Evolutionary conservation across 2,329 filamentous ascomycete genomes (phyloP).

Genomic region (Cladobotryum mycophilum): DNA sequence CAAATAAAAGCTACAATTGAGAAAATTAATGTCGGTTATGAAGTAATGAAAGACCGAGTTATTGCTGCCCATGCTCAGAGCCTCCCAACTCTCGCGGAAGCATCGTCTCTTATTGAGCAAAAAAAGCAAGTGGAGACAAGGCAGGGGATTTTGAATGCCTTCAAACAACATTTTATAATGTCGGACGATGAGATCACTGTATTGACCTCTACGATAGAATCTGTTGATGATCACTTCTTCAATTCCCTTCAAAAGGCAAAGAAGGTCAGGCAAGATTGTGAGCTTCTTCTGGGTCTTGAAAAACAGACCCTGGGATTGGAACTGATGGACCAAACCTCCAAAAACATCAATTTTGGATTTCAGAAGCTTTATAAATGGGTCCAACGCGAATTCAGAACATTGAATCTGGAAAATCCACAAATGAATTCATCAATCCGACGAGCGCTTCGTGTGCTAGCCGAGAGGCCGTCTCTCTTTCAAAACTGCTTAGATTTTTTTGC

Average conservation of each 20-base stretch:
- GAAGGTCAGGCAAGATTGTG: constrained; percentile 80
- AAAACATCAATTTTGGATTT: constrained; percentile 79
- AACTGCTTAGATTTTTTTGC: constrained; percentile 91
- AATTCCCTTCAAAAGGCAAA: constrained; percentile 70
- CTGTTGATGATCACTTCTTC: constrained; percentile 84
- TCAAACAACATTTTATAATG: constrained; percentile 77
- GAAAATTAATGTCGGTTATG: constrained; percentile 72
- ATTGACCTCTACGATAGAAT: constrained; percentile 71
- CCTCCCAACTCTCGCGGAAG: constrained; percentile 68
- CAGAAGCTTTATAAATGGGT: constrained; percentile 97
- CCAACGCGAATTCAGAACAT: constrained; percentile 82
- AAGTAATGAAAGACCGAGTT: constrained; percentile 74
- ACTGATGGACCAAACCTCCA: constrained; percentile 84
- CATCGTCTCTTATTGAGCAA: constrained; percentile 64
- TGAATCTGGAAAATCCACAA: constrained; percentile 91
- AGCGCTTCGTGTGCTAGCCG: constrained; percentile 79
- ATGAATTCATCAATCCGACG: constrained; percentile 79
- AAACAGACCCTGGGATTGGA: constrained; percentile 83
- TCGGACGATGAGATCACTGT: constrained; percentile 72
- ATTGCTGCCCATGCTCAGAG: constrained; percentile 69
- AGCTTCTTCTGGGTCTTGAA: constrained; percentile 82
- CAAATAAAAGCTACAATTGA: constrained; percentile 75
- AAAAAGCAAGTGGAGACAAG: constrained; percentile 71
- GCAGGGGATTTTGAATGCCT: constrained; percentile 68
- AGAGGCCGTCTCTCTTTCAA: constrained; percentile 84